Percentiles rank a stretch among this genome's conserved stretches.
phyloP scores from a whole-genome alignment of 1,139 yeast species.

The Suhomyces bolitotheri region DNA sequence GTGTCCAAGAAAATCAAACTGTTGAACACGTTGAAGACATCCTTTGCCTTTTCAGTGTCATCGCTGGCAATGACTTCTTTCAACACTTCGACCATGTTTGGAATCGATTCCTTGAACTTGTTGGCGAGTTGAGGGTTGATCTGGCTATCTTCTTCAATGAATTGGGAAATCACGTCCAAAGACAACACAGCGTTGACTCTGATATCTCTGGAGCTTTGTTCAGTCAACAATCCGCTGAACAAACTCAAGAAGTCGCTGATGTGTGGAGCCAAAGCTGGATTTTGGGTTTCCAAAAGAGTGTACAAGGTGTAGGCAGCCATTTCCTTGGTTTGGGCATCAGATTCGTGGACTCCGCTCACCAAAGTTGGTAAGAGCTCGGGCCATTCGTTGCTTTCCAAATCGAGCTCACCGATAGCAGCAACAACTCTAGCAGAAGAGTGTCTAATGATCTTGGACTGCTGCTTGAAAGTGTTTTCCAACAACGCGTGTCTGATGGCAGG shows the following conservation, averaged over 20 bases:
- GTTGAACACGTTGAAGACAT: conserved; percentile 83
- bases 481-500: conserved; percentile 65
- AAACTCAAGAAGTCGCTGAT: conserved; percentile 68
- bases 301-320: conserved; percentile 79
- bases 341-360: conserved; percentile 66
- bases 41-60: conserved; percentile 71
- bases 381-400: conserved; percentile 71
- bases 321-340: conserved; percentile 68
- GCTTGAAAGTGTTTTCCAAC: conserved; percentile 65
- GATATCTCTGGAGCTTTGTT: conserved; percentile 65
- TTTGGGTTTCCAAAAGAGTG: conserved; percentile 75
- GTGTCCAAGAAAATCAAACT: conserved; percentile 75
- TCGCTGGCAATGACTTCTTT: conserved; percentile 69
- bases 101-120: conserved; percentile 67
- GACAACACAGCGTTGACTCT: conserved; percentile 85
- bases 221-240: conserved; percentile 67
- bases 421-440: conserved; percentile 90
- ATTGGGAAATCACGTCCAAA: conserved; percentile 71
- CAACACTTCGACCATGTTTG: conserved; percentile 79
- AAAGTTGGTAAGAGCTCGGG: conserved; percentile 72
- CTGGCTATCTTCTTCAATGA: conserved; percentile 56
- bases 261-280: conserved; percentile 61
- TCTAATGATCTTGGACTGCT: conserved; percentile 63
- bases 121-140: conserved; percentile 51
- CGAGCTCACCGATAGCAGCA: conserved; percentile 79